phyloP scores from a whole-genome alignment of 129 eudicot genomes.

The Flaveria linearis region DNA sequence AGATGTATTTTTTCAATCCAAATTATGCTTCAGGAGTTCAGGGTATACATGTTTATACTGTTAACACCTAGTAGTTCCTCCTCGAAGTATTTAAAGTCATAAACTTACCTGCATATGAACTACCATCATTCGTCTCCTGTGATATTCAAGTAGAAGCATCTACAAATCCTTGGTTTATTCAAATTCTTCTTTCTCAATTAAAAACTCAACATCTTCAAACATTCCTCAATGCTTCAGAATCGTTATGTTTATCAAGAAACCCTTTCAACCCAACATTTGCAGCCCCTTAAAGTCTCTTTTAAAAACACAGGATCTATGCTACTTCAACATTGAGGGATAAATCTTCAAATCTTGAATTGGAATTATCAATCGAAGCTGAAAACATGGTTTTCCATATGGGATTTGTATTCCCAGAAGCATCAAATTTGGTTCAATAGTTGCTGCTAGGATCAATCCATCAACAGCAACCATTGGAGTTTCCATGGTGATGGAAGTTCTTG shows the following conservation, averaged over 20 bases:
- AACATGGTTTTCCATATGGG: slow-evolving; percentile 84
- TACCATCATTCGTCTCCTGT: slow-evolving; percentile 50
- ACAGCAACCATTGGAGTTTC: slow-evolving; percentile 88
- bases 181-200: slow-evolving; percentile 69
- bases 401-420: slow-evolving; percentile 75
- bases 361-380: slow-evolving; percentile 49
- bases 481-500: slow-evolving; percentile 63
- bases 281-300: slow-evolving; percentile 68
- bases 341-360: slow-evolving; percentile 48
- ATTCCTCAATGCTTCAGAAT: slow-evolving; percentile 44
- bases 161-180: slow-evolving; percentile 71
- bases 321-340: slow-evolving; percentile 69
- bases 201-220: slow-evolving; percentile 77
- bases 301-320: slow-evolving; percentile 83
- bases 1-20: neutral
- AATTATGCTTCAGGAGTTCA: no score
- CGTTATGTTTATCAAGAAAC: slow-evolving; percentile 61
- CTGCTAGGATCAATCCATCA: slow-evolving; percentile 80
- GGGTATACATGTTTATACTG: no score
- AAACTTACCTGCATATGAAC: slow-evolving; percentile 53
- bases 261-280: slow-evolving; percentile 67
- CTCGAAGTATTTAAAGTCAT: neutral
- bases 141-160: slow-evolving; percentile 72
- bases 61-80: no score
- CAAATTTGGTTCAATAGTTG: slow-evolving; percentile 79